Evolutionary conservation across 2,329 filamentous ascomycete species (phyloP), one percentile per base, ranked within the genome.

Genomic region (Hortaea sp.): DNA sequence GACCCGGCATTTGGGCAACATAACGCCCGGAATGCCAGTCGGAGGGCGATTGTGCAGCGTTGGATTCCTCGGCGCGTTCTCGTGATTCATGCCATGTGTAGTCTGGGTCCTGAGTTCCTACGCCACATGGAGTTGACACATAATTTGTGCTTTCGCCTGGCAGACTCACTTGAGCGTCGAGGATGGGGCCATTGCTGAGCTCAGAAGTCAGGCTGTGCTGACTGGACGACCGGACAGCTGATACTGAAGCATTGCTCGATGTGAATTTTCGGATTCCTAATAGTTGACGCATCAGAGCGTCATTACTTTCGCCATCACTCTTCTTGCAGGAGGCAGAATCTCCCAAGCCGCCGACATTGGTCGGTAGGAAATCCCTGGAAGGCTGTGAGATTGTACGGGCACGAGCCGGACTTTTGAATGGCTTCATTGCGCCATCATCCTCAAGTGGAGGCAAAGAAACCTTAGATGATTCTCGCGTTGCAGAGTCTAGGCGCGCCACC

Each of bases 171-270:
- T 30, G 12, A 29, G 30, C 5, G 13, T 31, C 9, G n/a, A 41
- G 38, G 4, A 20, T 29, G 29, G 37, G 42, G n/a, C 39, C 38
- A 38, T 43, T 29, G 34, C 43, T 43, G 12, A 29, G 39, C n/a
- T 31, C 44, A 9, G 51, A 52, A 7, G 45, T 42, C 11, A 48
- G 49, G 30, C 41, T 29, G 32, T 53, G 53, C 30, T 31, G 38
- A 32, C 52, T 57, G n/a, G 48, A 50, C 10, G 56, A 58, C 39
- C 40, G 45, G 29, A 58, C 10, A 9, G 52, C 54, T 11, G 40
- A 41, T 31, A 55, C 29, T 7, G 54, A 57, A n/a, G 44, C 45
- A 20, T 51, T 42, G 38, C 46, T 57, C 13, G 49, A 49, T 5
- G 35, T 30, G 20, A 37, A 34, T 30, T 47, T 41, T 11, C 39